Conservation (phyloP, 1,139 yeast species). For the Suhomyces bolitotheri region DNA sequence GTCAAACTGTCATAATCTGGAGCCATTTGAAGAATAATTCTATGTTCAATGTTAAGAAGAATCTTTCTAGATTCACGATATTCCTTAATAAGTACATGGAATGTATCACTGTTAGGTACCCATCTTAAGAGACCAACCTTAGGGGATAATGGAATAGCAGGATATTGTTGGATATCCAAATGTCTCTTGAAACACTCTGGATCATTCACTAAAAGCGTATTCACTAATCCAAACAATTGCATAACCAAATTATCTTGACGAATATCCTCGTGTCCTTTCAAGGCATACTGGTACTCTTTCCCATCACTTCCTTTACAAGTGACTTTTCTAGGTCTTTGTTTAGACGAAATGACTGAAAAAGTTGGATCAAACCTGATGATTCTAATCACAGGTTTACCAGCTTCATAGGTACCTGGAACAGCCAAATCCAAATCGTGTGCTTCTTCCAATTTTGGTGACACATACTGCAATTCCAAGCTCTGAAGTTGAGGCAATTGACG, state of each 20-base stretch:
- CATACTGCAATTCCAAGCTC: slow-evolving; percentile 86
- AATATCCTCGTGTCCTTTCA: slow-evolving; percentile 97
- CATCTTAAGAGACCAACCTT: slow-evolving; percentile 95
- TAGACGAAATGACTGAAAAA: slow-evolving; percentile 87
- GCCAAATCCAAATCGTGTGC: slow-evolving; percentile 84
- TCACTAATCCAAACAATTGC: slow-evolving; percentile 96
- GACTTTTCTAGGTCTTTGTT: slow-evolving; percentile 90
- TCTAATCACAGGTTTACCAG: slow-evolving; percentile 76
- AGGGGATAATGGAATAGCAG: slow-evolving; percentile 95
- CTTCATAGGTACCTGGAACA: slow-evolving; percentile 88
- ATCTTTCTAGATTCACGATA: slow-evolving; percentile 91
- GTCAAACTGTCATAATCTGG: slow-evolving; percentile 94
- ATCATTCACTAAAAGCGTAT: slow-evolving; percentile 83
- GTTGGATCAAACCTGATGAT: slow-evolving; percentile 80
- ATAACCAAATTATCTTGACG: slow-evolving; percentile 96
- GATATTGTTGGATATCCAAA: slow-evolving; percentile 84
- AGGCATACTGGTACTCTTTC: slow-evolving; percentile 72
- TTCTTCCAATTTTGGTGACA: slow-evolving; percentile 82
- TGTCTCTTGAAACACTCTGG: slow-evolving; percentile 97
- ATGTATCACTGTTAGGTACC: slow-evolving; percentile 97
- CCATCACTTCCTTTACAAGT: slow-evolving; percentile 88
- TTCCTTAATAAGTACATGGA: slow-evolving; percentile 89
- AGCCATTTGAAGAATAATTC: slow-evolving; percentile 97
- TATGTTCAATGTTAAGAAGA: slow-evolving; percentile 85
- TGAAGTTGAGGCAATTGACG: slow-evolving; percentile 87